Evolutionary conservation across 768 basidiomycete genomes (phyloP).

Genomic region (Trametes sanguinea): DNA sequence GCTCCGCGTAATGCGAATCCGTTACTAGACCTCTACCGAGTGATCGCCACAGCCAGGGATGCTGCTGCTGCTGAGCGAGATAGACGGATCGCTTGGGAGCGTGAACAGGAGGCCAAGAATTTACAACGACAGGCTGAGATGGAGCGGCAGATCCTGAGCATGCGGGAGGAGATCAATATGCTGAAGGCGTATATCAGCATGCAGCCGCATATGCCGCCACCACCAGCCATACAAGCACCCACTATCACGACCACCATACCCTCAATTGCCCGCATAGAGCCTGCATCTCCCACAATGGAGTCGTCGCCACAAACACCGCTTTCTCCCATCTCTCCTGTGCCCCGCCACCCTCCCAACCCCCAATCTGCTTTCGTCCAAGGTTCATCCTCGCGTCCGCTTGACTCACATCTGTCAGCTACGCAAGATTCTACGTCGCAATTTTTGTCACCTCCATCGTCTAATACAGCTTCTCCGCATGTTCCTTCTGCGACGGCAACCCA

Average conservation of each 20-base stretch:
- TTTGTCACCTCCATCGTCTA: conserved; percentile 1
- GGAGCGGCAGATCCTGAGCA: conserved; percentile 54
- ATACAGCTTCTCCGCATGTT: background rate
- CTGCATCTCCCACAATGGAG: conserved; percentile 3
- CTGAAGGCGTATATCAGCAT: conserved; percentile 44
- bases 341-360: conserved; percentile 27
- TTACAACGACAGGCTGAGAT: conserved; percentile 57
- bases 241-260: conserved; percentile 5
- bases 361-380: conserved; percentile 37
- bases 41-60: conserved; percentile 56
- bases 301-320: conserved; percentile 1
- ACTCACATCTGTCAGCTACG: background rate
- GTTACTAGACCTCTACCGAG: conserved; percentile 57
- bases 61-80: conserved; percentile 61
- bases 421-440: background rate
- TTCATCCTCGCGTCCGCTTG: conserved; percentile 32
- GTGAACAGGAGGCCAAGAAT: conserved; percentile 64
- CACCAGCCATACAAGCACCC: background rate
- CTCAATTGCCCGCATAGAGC: conserved; percentile 16
- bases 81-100: conserved; percentile 67
- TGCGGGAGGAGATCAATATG: conserved; percentile 53
- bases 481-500: background rate
- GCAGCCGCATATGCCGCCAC: conserved; percentile 5
- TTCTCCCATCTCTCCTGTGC: conserved; percentile 6
- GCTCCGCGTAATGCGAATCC: conserved; percentile 37